Evolutionary conservation across 2,329 filamentous ascomycete genomes (phyloP).

Genomic region (Fusarium austroafricanum): DNA sequence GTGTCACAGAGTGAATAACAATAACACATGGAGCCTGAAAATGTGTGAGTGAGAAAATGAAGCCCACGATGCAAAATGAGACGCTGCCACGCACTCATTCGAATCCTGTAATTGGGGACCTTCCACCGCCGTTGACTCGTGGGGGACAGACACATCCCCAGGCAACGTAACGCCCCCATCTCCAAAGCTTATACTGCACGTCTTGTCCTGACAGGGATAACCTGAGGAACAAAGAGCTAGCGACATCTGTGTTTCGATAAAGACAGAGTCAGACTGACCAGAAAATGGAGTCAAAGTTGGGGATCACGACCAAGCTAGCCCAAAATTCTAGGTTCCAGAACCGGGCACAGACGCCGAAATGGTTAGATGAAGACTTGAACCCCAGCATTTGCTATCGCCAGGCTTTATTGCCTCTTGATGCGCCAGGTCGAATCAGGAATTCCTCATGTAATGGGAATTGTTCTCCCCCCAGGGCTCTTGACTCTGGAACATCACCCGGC

Average conservation of each 20-base stretch:
- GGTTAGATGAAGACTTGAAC: conserved; percentile 27
- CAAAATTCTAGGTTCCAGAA: conserved; percentile 32
- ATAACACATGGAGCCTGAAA: neutral
- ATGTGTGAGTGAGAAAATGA: conserved; percentile 6
- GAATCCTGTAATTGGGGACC: conserved; percentile 8
- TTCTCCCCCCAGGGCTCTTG: neutral
- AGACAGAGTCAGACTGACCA: conserved; percentile 15
- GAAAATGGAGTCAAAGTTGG: conserved; percentile 15
- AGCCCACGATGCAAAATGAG: conserved; percentile 33
- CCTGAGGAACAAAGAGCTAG: conserved; percentile 7
- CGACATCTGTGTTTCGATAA: conserved; percentile 16
- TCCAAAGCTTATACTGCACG: conserved; percentile 28
- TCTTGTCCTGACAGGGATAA: conserved; percentile 25
- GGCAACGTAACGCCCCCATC: conserved; percentile 16
- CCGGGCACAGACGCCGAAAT: conserved; percentile 29
- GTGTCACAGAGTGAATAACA: conserved; percentile 17
- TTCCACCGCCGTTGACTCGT: neutral
- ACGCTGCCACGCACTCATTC: conserved; percentile 15
- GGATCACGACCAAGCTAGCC: conserved; percentile 17
- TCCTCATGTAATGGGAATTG: conserved; percentile 41
- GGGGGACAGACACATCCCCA: conserved; percentile 15
- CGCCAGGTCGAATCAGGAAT: conserved; percentile 34
- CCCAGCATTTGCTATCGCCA: conserved; percentile 23
- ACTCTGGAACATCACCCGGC: conserved; percentile 16
- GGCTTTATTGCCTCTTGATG: conserved; percentile 16